Base-by-base conservation (phyloP, 108 stramenopile genomes). In the Fragilaria crotonensis region DNA sequence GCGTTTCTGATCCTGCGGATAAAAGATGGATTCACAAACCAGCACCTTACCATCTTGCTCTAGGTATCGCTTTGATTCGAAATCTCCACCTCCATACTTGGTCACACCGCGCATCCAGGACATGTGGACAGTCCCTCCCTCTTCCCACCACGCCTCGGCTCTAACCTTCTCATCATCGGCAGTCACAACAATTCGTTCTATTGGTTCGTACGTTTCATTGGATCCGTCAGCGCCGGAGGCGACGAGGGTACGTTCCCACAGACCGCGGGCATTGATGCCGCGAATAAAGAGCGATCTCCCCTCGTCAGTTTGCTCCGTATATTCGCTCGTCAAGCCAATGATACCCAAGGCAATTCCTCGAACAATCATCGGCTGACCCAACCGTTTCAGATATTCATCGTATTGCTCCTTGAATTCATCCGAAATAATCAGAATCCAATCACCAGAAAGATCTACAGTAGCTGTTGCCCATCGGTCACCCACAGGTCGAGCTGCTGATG, bases 141-240 rank as follows among this genome's bases (percentile, higher is more conserved):
- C 60, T 59, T 86, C 83, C 85, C 89, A 90, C 89, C 89, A 90
- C 2, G 76, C 66, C 61, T 86, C 83, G 4, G 76, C 80, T 45
- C 67, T 11, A 0, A 87, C 89, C 25, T 57, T 54, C 70, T 90
- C 89, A 3, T 65, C 54, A 69, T 90, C 89, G 20, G 85, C 85
- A 25, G 82, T 84, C 19, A 69, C 52, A 26, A 69, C 56, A 19
- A 71, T 53, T 9, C 59, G 62, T 4, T 25, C n/a, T 19, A 68
- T 28, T 1, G 70, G 61, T 5, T 9, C 52, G 36, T n/a, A 68
- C 0, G 66, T 46, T 30, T 64, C 32, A 20, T 36, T 47, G 29
- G 57, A 68, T 30, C 53, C 26, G 33, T 78, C 70, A 19, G 76
- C 50, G 3, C 81, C 81, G 2, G 89, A 84, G 1, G 88, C 49